Conservation (phyloP, 352 stramenopile genomes). For the Globisporangium irregulare region DNA sequence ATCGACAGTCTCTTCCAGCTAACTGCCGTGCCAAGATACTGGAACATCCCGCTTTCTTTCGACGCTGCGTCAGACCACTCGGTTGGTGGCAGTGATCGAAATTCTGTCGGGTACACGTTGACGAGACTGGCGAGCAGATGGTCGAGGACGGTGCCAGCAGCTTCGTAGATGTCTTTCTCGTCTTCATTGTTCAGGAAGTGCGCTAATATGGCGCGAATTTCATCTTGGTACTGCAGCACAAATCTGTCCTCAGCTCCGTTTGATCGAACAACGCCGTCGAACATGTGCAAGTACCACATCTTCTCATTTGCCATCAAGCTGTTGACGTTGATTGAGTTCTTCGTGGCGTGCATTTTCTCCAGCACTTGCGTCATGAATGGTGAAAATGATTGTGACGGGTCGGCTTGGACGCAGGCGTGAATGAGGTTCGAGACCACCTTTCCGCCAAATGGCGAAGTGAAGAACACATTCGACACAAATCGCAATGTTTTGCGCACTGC, state of each 20-base stretch:
- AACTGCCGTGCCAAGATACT: constrained; percentile 52
- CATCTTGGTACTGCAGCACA: constrained; percentile 35
- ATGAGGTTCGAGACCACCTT: constrained; percentile 58
- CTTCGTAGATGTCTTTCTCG: constrained; percentile 59
- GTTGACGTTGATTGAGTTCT: constrained; percentile 26
- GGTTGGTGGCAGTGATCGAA: constrained; percentile 46
- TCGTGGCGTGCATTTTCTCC: constrained; percentile 46
- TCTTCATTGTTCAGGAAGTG: constrained; percentile 45
- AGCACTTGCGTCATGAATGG: constrained; percentile 43
- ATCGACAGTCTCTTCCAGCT: constrained; percentile 51
- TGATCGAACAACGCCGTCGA: constrained; percentile 50
- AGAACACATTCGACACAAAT: constrained; percentile 61
- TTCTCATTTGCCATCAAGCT: constrained; percentile 62
- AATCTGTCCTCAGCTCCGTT: constrained; percentile 26
- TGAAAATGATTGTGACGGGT: constrained; percentile 33
- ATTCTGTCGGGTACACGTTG: constrained; percentile 57
- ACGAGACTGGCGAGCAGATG: constrained; percentile 45
- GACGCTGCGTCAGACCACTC: constrained; percentile 45
- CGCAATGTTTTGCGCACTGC: constrained; percentile 48
- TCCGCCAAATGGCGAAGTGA: constrained; percentile 57
- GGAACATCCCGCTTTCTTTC: constrained; percentile 41
- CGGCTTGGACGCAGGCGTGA: constrained; percentile 43
- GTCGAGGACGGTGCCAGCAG: constrained; percentile 36
- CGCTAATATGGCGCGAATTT: constrained; percentile 39
- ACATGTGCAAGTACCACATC: constrained; percentile 56